phyloP scores from a whole-genome alignment of 2,329 filamentous ascomycete species.

The Lecanicillium sp. region DNA sequence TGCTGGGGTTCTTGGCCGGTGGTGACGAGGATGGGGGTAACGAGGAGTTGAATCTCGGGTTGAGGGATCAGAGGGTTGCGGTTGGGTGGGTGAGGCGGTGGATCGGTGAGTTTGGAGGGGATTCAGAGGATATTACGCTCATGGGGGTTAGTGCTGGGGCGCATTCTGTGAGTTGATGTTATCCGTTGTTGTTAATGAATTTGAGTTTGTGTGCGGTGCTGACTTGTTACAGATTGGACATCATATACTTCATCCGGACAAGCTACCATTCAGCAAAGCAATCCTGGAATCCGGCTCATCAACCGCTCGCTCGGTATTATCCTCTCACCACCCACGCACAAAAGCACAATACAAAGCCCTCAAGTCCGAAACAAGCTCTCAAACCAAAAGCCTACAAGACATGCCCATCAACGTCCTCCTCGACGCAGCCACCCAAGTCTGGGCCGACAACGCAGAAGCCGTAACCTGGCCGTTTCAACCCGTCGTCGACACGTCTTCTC shows the following conservation, averaged over 20 bases:
- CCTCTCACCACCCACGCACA: slow-evolving; percentile 47
- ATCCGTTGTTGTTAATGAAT: no score
- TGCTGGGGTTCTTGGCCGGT: slow-evolving; percentile 60
- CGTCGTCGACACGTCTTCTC: slow-evolving; percentile 45
- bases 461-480: slow-evolving; percentile 61
- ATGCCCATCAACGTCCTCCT: slow-evolving; percentile 43
- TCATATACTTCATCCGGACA: slow-evolving; percentile 46
- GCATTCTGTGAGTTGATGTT: slow-evolving; percentile 53
- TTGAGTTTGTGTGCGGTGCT: slow-evolving; percentile 12
- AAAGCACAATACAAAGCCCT: slow-evolving; percentile 39
- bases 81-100: slow-evolving; percentile 54
- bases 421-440: slow-evolving; percentile 35
- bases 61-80: slow-evolving; percentile 52
- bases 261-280: slow-evolving; percentile 40
- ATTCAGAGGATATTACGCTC: slow-evolving; percentile 47
- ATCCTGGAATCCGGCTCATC: slow-evolving; percentile 50
- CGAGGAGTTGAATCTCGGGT: slow-evolving; percentile 54
- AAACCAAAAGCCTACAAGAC: slow-evolving; percentile 33
- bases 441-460: slow-evolving; percentile 29
- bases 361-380: neutral
- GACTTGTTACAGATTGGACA: slow-evolving; percentile 50
- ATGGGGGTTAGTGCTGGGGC: slow-evolving; percentile 55
- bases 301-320: slow-evolving; percentile 45
- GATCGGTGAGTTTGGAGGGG: slow-evolving; percentile 51
- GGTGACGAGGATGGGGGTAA: slow-evolving; percentile 43